Evolutionary conservation across 257 asterid species (phyloP), one percentile per base, ranked within the genome.

Genomic region (Jasminum sambac): DNA sequence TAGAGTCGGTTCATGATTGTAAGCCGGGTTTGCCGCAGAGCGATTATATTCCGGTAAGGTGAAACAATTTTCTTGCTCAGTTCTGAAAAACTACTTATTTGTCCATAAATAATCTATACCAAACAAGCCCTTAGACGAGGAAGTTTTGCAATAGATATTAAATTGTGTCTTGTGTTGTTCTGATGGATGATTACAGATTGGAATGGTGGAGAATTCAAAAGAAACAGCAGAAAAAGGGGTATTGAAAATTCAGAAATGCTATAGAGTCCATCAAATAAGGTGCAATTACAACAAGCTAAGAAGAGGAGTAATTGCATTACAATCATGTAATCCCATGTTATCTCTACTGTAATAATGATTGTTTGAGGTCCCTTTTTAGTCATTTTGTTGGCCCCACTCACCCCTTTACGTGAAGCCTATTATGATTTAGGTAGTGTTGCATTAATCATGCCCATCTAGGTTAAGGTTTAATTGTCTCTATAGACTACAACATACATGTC

Each of bases 321-420:
- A 91, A 83, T 83, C 96, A 71, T 80, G 97, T 89, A 87, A 85
- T 75, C 25, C 44, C 21, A 65, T 58, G 62, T 13, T 63, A 70
- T 70, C 69, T 63, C 62, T 55, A 11, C 36, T 55, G n/a, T 55
- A 23, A 6, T 55, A 55, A 55, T 55, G 62, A 9, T 37, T 43
- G 4, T 59, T 14, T 41, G 7, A 14, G 58, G 21, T 13, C 55
- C 26, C 26, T 50, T 72, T 64, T 43, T 24, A 16, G 30, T 19
- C 58, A 19, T 42, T 30, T 9, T 57, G 9, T 55, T 61, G 9
- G 42, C 21, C 60, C 62, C 55, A 43, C 13, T 46, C 1, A 1
- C 16, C 13, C 44, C 67, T 72, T 55, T 59, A 36, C 13, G 52
- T 0, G 8, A 0, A 58, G 41, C 36, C 24, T 40, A 58, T 59